A percentile compares a stretch with the other conserved stretches of the same genome.
Evolutionary conservation across 2,329 filamentous ascomycete genomes (phyloP).

Genomic region (Alternaria angustiovoidea): DNA sequence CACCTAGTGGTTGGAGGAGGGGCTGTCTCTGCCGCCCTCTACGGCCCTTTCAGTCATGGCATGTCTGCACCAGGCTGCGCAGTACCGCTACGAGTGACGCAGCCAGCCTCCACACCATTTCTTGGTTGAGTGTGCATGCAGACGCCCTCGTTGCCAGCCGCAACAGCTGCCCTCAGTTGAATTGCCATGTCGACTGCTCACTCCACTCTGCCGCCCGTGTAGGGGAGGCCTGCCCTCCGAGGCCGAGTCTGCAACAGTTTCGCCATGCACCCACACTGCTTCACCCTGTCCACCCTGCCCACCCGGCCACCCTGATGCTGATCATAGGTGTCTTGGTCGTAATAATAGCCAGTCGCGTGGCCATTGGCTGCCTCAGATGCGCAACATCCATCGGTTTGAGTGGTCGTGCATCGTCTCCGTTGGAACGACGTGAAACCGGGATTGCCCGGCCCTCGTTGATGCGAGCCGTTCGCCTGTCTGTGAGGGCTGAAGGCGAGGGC

Average conservation of each 20-base stretch:
- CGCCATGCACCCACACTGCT: neutral
- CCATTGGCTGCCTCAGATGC: slow-evolving; percentile 24
- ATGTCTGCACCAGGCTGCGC: too few species aligned
- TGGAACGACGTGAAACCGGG: slow-evolving; percentile 33
- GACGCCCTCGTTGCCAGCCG: slow-evolving; percentile 7
- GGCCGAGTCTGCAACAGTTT: slow-evolving; percentile 16
- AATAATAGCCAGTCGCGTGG: slow-evolving; percentile 14
- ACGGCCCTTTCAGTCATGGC: neutral
- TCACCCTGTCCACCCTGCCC: neutral
- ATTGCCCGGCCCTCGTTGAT: slow-evolving; percentile 29
- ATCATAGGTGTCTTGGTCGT: slow-evolving; percentile 6
- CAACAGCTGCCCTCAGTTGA: neutral
- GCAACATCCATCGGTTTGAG: slow-evolving; percentile 24
- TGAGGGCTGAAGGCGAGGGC: slow-evolving; percentile 1
- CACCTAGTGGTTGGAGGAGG: slow-evolving; percentile 6
- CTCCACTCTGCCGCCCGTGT: neutral
- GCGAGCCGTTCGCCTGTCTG: slow-evolving; percentile 16
- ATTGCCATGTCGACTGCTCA: neutral
- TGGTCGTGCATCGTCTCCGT: slow-evolving; percentile 8
- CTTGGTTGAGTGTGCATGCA: slow-evolving; percentile 13
- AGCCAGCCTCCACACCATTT: slow-evolving; percentile 10
- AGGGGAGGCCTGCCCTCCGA: slow-evolving; percentile 3
- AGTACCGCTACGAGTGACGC: slow-evolving; percentile 16
- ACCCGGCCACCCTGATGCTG: slow-evolving; percentile 13
- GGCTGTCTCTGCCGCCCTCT: slow-evolving; percentile 10